Evolutionary conservation across 345 rosid genomes (phyloP).

Genomic region (Bretschneidera sinensis): DNA sequence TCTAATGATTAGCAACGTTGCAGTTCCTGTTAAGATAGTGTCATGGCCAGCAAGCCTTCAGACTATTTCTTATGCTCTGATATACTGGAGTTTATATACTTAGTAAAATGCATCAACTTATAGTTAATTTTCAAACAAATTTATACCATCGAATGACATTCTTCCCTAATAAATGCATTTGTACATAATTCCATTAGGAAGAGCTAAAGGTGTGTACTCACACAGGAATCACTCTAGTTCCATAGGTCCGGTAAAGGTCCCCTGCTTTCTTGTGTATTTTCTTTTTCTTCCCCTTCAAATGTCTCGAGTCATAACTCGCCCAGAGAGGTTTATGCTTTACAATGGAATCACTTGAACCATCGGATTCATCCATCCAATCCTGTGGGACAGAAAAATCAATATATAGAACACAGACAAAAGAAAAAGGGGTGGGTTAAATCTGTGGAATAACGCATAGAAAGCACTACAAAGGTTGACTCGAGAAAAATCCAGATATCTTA

Average conservation of each 20-base stretch:
- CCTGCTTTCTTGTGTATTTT: slow-evolving; percentile 58
- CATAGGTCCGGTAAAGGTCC: slow-evolving; percentile 75
- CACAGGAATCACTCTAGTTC: slow-evolving; percentile 99
- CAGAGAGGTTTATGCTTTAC: slow-evolving; percentile 94
- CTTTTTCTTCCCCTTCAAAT: slow-evolving; percentile 56
- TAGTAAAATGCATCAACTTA: not conserved
- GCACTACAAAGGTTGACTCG: not conserved
- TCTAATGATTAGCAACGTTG: not conserved
- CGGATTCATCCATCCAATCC: slow-evolving; percentile 83
- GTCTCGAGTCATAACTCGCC: slow-evolving; percentile 58
- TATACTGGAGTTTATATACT: not conserved
- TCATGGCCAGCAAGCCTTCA: too few relatives aligned
- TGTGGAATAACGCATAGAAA: not conserved
- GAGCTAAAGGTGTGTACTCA: slow-evolving; percentile 34
- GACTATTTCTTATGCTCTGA: not conserved
- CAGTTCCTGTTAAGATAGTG: too few relatives aligned
- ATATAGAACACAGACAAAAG: slow-evolving; percentile 12
- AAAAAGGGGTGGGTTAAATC: not conserved
- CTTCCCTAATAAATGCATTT: not conserved
- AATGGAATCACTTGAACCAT: slow-evolving; percentile 67
- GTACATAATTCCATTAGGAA: not conserved
- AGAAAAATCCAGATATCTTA: slow-evolving; percentile 8
- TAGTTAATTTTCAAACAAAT: not conserved
- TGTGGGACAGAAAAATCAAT: slow-evolving; percentile 31
- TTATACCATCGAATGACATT: not conserved